Conservation (phyloP, 176 grass and related monocot genomes). For the Poa annua region DNA sequence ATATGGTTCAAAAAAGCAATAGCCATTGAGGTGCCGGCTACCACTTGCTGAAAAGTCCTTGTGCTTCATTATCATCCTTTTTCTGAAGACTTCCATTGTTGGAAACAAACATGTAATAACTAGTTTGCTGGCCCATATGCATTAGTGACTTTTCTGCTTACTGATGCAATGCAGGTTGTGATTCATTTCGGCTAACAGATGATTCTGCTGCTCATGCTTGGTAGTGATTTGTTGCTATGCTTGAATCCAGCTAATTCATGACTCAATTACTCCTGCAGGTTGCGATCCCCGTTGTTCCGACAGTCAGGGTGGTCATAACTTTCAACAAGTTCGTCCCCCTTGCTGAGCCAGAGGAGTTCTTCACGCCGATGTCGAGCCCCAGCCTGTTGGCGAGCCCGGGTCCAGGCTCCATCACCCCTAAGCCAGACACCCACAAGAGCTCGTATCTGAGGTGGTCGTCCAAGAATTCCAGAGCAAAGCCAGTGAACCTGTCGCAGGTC, state of each 20-base stretch:
- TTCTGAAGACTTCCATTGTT: not conserved
- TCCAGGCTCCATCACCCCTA: constrained; percentile 54
- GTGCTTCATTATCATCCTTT: constrained; percentile 23
- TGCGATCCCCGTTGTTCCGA: constrained; percentile 91
- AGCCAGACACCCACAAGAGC: constrained; percentile 62
- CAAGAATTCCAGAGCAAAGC: constrained; percentile 68
- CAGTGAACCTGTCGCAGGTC: constrained; percentile 71
- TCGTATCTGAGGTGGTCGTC: constrained; percentile 66
- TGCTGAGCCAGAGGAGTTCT: constrained; percentile 83
- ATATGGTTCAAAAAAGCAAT: constrained; percentile 28
- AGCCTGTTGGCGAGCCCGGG: constrained; percentile 73
- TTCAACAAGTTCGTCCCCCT: constrained; percentile 94
- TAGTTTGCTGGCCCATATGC: not conserved
- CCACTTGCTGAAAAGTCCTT: constrained; percentile 3
- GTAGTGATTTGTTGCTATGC: constrained; percentile 7
- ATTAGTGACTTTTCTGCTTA: not conserved
- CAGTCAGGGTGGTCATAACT: constrained; percentile 86
- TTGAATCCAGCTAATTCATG: constrained; percentile 13
- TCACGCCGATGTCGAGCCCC: constrained; percentile 95
- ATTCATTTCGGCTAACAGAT: not conserved
- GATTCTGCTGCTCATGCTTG: constrained; percentile 2
- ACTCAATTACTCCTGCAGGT: constrained; percentile 54
- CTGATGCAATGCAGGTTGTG: not conserved
- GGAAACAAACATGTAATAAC: not conserved
- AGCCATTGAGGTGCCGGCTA: not conserved